Conservation (phyloP, 345 rosid species). For the Acer negundo region DNA sequence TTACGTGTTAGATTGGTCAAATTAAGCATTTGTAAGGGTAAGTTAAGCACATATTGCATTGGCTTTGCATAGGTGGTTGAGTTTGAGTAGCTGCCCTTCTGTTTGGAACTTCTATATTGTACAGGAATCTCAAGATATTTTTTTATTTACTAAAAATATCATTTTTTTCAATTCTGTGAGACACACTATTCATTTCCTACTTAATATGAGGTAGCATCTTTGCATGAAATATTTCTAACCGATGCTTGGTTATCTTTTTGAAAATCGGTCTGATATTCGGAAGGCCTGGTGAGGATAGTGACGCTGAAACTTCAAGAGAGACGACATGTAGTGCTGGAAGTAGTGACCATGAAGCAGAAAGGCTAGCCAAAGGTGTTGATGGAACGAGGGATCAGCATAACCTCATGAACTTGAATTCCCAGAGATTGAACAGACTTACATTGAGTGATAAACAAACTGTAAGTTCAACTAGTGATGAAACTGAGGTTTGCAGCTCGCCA, state of each 20-base stretch:
- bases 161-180: neutral
- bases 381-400: slow-evolving; percentile 36
- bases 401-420: slow-evolving; percentile 28
- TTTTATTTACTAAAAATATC: neutral
- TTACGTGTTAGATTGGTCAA: neutral
- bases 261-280: slow-evolving; percentile 24
- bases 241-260: slow-evolving; percentile 10
- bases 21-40: neutral
- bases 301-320: slow-evolving; percentile 45
- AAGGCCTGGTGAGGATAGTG: slow-evolving; percentile 41
- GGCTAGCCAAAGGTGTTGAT: slow-evolving; percentile 26
- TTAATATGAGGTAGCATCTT: neutral
- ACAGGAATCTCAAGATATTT: neutral
- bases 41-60: neutral
- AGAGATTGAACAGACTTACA: slow-evolving; percentile 34
- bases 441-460: slow-evolving; percentile 30
- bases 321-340: slow-evolving; percentile 33
- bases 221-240: slow-evolving; percentile 3
- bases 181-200: neutral
- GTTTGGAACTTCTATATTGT: neutral
- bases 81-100: neutral
- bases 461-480: slow-evolving; percentile 43
- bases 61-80: neutral
- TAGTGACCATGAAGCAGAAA: slow-evolving; percentile 38
- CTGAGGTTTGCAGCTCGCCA: slow-evolving; percentile 30